These are phyloP conservation scores for Claviceps citrina DNA, from an alignment of 2,329 filamentous ascomycete genomes.

Conservation along the genomic window DNA sequence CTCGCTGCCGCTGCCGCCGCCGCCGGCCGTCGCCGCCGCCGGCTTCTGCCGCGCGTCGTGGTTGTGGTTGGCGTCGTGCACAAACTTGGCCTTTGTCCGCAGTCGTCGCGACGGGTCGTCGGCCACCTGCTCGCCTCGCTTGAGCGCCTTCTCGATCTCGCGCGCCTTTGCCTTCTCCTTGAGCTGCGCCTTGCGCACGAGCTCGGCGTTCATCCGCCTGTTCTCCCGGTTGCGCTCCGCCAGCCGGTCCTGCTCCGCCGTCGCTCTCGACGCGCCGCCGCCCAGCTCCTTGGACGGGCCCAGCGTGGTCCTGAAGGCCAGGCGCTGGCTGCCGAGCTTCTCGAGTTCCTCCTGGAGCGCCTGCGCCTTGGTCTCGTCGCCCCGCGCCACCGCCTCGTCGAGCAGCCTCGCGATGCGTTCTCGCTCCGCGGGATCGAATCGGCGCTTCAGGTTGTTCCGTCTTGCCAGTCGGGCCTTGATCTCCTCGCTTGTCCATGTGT, in stretches of 20 bases:
- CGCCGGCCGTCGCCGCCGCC: too few species aligned
- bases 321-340: slow-evolving; percentile 49
- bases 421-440: slow-evolving; percentile 51
- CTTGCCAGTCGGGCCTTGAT: slow-evolving; percentile 64
- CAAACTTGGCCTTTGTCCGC: slow-evolving; percentile 51
- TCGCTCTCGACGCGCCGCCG: slow-evolving; percentile 28
- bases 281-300: slow-evolving; percentile 36
- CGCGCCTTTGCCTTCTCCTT: slow-evolving; percentile 55
- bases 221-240: slow-evolving; percentile 74
- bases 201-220: slow-evolving; percentile 69
- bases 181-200: slow-evolving; percentile 79
- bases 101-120: slow-evolving; percentile 47
- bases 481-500: slow-evolving; percentile 69
- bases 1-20: slow-evolving; percentile 34
- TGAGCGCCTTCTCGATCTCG: slow-evolving; percentile 44
- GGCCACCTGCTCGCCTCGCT: slow-evolving; percentile 45
- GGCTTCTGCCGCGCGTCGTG: slow-evolving; percentile 27
- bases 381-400: slow-evolving; percentile 47
- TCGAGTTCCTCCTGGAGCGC: slow-evolving; percentile 46
- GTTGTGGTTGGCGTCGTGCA: slow-evolving; percentile 43
- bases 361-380: slow-evolving; percentile 42
- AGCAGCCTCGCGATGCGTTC: slow-evolving; percentile 50
- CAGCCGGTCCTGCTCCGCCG: slow-evolving; percentile 64
- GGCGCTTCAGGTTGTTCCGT: slow-evolving; percentile 50
- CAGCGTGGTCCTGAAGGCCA: slow-evolving; percentile 57